Conservation (phyloP, 2,329 filamentous ascomycete species). For the Fusarium nelsonii region DNA sequence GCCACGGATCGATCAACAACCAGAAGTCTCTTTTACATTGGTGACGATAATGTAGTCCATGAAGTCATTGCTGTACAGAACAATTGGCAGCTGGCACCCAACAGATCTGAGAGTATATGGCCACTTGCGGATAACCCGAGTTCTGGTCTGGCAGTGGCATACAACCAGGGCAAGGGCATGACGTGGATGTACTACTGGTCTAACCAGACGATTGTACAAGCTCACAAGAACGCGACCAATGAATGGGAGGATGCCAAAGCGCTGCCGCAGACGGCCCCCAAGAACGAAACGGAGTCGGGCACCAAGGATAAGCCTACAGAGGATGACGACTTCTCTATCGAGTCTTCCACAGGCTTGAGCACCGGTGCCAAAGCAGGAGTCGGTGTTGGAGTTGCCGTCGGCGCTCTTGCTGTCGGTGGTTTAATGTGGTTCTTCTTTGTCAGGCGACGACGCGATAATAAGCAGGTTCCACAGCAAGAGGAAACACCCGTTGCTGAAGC, state of each 20-base stretch:
- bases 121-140: background rate
- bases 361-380: slow-evolving; percentile 1
- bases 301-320: background rate
- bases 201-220: background rate
- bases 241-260: background rate
- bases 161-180: background rate
- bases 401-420: background rate
- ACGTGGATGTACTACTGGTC: slow-evolving; percentile 12
- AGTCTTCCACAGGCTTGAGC: background rate
- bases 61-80: background rate
- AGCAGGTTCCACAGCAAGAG: background rate
- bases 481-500: background rate
- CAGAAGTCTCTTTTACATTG: slow-evolving; percentile 3
- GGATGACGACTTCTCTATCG: background rate
- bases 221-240: background rate
- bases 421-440: background rate
- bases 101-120: slow-evolving; percentile 4
- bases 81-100: background rate
- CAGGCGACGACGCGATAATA: background rate
- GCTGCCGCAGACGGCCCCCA: background rate
- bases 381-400: background rate
- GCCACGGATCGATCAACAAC: background rate
- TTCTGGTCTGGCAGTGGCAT: background rate
- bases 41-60: background rate
- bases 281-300: background rate